Base-by-base conservation (phyloP, 257 asterid species). In the Primulina eburnea region DNA sequence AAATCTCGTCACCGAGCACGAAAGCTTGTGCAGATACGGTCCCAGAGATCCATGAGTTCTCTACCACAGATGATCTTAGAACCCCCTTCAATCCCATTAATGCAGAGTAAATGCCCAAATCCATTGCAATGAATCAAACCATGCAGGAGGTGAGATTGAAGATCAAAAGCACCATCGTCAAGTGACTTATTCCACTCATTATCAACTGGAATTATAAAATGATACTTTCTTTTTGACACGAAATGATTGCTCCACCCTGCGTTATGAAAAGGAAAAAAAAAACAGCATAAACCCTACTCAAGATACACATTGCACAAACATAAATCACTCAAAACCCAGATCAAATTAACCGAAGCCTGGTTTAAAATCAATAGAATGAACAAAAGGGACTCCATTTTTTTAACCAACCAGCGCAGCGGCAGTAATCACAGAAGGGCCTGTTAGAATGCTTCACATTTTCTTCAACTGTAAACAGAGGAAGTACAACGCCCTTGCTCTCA, bases 81-180 rank as follows among this genome's bases (percentile, higher is more conserved):
- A 8, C 97, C 97, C 7, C 99, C 93, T 77, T 89, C 96, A 40
- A 91, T 79, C 40, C 99, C 99, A 74, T 91, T 90, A 61, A 89
- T 73, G 69, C 88, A 80, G n/a, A 89, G 77, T 83, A 91, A 76
- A 79, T 90, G 97, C 0, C 97, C 99, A 34, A 76, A 88, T 4
- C 99, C 99, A 63, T 94, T 89, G 80, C 95, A 85, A 62, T 94
- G 99, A 64, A 89, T 88, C 82, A 91, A 75, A 58, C 97, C 99
- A 55, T 88, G 97, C 78, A 94, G 74, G 64, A 94, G 80, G 68
- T 94, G 95, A 2, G 88, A 81, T 55, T 85, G 86, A 37, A 78
- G 63, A 75, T 94, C 92, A 59, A 86, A 75, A 58, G 77, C 85
- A 65, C 83, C 82, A 50, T 83, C 87, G 30, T 71, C 74, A 50